These are phyloP conservation scores for Tetragonia tetragonoides DNA, from an alignment of 148 eudicot species.

Conservation along the genomic window DNA sequence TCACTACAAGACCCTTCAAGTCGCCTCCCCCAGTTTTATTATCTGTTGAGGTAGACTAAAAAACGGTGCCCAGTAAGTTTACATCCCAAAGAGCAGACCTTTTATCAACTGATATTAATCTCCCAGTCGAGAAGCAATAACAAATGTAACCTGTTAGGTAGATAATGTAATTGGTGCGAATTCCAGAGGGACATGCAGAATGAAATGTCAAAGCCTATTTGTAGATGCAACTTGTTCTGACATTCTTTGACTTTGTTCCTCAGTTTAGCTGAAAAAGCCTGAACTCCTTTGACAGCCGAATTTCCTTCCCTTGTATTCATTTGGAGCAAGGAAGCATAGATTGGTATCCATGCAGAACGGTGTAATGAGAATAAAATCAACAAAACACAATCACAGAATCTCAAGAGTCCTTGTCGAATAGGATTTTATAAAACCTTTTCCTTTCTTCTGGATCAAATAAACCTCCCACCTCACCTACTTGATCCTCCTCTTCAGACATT, in stretches of 20 bases:
- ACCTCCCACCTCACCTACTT: conserved; percentile 55
- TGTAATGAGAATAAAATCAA: background rate
- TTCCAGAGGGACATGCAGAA: background rate
- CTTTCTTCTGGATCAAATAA: conserved; percentile 92
- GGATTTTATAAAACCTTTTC: conserved; percentile 77
- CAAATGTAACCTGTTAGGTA: background rate
- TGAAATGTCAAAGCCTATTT: background rate
- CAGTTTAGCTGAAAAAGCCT: background rate
- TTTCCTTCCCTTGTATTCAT: background rate
- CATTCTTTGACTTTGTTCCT: background rate
- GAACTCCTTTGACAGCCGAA: background rate
- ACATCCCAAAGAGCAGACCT: no score
- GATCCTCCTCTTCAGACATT: conserved; percentile 46
- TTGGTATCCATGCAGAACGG: background rate
- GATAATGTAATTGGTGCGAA: background rate
- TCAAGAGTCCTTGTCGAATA: conserved; percentile 56
- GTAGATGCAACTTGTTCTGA: background rate
- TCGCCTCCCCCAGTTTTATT: no score
- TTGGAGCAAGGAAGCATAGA: background rate
- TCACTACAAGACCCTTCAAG: no score
- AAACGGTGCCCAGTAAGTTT: no score
- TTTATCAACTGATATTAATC: no score
- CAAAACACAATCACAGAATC: background rate
- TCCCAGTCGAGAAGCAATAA: background rate
- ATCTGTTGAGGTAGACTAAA: no score